Evolutionary conservation across 495 filamentous ascomycete species (phyloP), one percentile per base, ranked within the genome.

Genomic region (Xylaria curta): DNA sequence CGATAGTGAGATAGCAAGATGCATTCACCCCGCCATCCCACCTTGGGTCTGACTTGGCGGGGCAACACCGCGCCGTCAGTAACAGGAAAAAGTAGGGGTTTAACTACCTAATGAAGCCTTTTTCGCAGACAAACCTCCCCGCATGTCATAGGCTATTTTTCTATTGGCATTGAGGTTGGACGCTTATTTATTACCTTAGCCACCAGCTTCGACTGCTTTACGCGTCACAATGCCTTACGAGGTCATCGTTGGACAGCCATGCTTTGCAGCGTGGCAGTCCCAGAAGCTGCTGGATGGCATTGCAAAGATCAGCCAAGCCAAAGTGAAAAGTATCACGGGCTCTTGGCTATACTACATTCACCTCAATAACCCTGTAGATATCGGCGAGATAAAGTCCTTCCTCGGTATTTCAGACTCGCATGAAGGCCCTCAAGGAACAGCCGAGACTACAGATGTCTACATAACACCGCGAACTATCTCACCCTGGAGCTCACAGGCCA

Each of bases 401-500:
- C 80, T 54, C 72, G 80, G 69, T 72, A 79, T 61, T n/a, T 66
- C 69, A 80, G 82, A 69, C 76, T 85, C 68, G 58, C 77, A 62
- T 80, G 53, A 71, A 73, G 26, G 75, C 81, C 68, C 79, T 79
- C 64, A 82, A 78, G 61, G 76, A 76, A 28, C 73, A 74, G 9
- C 78, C 78, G 67, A 81, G 81, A 49, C 86, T 13, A 63, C 51
- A 24, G 61, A 71, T 66, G 62, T 81, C 78, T 94, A 93, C 77
- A 86, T 98, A 59, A 88, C 87, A 46, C 96, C 95, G 13, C 88
- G 96, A 62, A 97, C 95, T 46, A 94, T 97, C 73, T 97, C 94
- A 47, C 96, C 96, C 81, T 99, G 96, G 96, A 97, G 93, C 79
- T 97, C 95, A 62, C 94, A 97, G 77, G 96, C 95, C 47, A 97